phyloP scores from a whole-genome alignment of 768 basidiomycete genomes.

The Lactarius akahatsu region DNA sequence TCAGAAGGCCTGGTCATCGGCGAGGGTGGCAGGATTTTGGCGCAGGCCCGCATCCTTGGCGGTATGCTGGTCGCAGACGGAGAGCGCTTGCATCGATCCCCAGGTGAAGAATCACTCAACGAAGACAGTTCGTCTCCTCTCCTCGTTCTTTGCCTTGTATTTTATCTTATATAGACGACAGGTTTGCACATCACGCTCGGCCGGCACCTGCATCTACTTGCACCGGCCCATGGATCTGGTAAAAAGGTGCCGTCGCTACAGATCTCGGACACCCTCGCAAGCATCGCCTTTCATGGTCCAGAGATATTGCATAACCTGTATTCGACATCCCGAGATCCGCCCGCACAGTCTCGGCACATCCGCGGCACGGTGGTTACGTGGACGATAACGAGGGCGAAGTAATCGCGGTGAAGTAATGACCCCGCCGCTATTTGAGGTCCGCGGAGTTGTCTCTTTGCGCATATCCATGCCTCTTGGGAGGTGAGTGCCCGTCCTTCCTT shows the following conservation, averaged over 20 bases:
- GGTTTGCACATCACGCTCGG: conserved; percentile 60
- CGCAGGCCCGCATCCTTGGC: conserved; percentile 64
- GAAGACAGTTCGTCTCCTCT: conserved; percentile 57
- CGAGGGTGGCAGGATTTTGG: conserved; percentile 79
- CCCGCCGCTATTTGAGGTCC: conserved; percentile 61
- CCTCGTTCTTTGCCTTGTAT: neutral
- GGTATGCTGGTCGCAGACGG: conserved; percentile 67
- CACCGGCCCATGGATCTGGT: conserved; percentile 33
- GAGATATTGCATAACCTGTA: conserved; percentile 76
- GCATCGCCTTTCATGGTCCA: conserved; percentile 66
- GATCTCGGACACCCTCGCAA: conserved; percentile 64
- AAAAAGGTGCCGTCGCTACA: conserved; percentile 48
- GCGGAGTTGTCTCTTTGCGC: conserved; percentile 57
- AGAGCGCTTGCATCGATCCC: conserved; percentile 68
- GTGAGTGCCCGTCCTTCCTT: conserved; percentile 41
- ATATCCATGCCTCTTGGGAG: conserved; percentile 70
- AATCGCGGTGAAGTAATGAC: neutral
- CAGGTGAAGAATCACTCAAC: conserved; percentile 79
- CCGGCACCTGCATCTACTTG: conserved; percentile 58
- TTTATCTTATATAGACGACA: conserved; percentile 51
- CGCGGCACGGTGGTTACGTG: conserved; percentile 51
- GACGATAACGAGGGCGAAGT: conserved; percentile 37
- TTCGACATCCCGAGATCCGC: conserved; percentile 74
- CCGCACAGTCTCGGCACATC: conserved; percentile 62
- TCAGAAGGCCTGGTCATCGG: conserved; percentile 66